A percentile compares a stretch with the other conserved stretches of the same genome.
phyloP scores from a whole-genome alignment of 768 basidiomycete genomes.

The Rhizopogon rudus region DNA sequence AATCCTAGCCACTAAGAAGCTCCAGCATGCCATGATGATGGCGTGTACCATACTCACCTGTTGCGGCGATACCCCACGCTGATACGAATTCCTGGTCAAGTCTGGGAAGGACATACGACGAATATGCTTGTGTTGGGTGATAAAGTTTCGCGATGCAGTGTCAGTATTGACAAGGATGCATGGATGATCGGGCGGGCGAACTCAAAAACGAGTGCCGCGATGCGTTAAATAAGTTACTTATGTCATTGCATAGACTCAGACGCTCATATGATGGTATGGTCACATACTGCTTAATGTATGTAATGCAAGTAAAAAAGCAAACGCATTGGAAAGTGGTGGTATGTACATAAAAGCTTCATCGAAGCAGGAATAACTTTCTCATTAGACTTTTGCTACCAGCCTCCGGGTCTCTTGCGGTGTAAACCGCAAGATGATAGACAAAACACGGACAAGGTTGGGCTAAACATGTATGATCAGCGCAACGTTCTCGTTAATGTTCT shows the following conservation, averaged over 20 bases:
- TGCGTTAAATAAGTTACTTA: no score
- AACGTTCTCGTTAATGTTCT: not conserved
- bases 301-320: no score
- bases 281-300: no score
- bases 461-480: conserved; percentile 23
- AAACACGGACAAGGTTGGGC: conserved; percentile 87
- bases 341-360: not conserved
- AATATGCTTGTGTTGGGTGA: not conserved
- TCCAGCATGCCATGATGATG: not conserved
- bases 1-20: conserved; percentile 59
- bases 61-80: conserved; percentile 56
- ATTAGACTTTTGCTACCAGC: conserved; percentile 78
- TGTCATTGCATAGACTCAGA: no score
- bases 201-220: no score
- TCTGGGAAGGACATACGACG: conserved; percentile 60
- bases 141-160: no score
- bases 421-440: conserved; percentile 90
- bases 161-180: no score
- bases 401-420: conserved; percentile 93
- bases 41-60: conserved; percentile 42
- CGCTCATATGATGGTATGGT: no score
- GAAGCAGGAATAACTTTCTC: not conserved
- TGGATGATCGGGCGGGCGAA: no score
- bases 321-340: not conserved
- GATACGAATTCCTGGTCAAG: conserved; percentile 69